These are phyloP conservation scores for Hyphopichia burtonii DNA, from an alignment of 1,139 yeast genomes.

Conservation along the genomic window DNA sequence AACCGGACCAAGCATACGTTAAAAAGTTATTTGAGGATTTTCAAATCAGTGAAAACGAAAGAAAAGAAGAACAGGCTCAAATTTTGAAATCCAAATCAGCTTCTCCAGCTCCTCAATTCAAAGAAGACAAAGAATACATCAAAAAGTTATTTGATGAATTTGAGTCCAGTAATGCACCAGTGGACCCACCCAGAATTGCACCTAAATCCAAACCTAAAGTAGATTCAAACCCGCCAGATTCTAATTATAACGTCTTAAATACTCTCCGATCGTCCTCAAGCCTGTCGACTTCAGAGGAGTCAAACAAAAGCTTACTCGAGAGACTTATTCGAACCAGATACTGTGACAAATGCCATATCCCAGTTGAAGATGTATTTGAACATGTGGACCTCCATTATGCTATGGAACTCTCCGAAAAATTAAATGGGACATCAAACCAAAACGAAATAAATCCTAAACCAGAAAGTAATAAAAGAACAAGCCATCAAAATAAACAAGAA, in stretches of 20 bases:
- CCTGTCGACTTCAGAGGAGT: background rate
- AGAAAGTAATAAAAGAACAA: too few species aligned
- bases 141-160: slow-evolving; percentile 15
- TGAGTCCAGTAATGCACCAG: slow-evolving; percentile 2
- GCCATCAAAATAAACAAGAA: background rate
- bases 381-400: slow-evolving; percentile 45
- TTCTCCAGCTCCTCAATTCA: background rate
- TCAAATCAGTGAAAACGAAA: slow-evolving; percentile 1
- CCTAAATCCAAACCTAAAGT: background rate
- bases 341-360: slow-evolving; percentile 27
- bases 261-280: background rate
- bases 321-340: slow-evolving; percentile 15
- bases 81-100: background rate
- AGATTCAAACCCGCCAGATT: background rate
- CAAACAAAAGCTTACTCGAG: slow-evolving; percentile 11
- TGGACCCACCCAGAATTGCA: background rate
- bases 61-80: background rate
- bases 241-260: background rate
- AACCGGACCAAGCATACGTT: slow-evolving; percentile 14
- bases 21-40: slow-evolving; percentile 14
- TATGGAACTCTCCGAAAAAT: slow-evolving; percentile 30
- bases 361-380: slow-evolving; percentile 33
- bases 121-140: slow-evolving; percentile 13
- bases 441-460: background rate
- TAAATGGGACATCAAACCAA: slow-evolving; percentile 13